Evolutionary conservation across 208 protist genomes (phyloP).

Genomic region (Wallacemonas collosoma): DNA sequence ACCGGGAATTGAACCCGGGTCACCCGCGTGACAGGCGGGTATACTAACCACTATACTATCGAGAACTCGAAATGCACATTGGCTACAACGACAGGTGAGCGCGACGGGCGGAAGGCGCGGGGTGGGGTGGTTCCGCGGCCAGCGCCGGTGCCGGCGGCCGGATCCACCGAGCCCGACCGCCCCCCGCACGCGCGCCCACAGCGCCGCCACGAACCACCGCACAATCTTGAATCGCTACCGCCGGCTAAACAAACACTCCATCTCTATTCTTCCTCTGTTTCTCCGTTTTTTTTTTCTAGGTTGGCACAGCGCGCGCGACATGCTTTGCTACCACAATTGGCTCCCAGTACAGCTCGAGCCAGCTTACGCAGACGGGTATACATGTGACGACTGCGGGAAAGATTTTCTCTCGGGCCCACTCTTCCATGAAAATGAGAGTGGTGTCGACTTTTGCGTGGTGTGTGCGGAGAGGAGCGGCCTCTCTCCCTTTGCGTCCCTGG

Average conservation of each 20-base stretch:
- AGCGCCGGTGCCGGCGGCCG: no score
- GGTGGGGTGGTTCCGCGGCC: no score
- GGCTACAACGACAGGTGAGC: no score
- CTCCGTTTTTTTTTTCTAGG: not conserved
- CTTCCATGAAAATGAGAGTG: conserved; percentile 34
- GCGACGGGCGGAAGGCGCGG: no score
- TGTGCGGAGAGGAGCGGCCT: conserved; percentile 27
- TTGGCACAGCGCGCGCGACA: not conserved
- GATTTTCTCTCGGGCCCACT: conserved; percentile 32
- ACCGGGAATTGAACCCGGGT: conserved; percentile 21
- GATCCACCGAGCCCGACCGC: no score
- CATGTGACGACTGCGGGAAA: conserved; percentile 42
- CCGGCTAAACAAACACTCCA: not conserved
- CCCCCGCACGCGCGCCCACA: not conserved
- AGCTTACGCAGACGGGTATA: conserved; percentile 33
- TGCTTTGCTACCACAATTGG: conserved; percentile 36
- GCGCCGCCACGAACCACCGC: not conserved
- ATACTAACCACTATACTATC: conserved; percentile 23
- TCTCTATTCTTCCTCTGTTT: not conserved
- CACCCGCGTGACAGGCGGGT: conserved; percentile 20
- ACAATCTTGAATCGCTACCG: no score
- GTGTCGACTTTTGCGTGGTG: conserved; percentile 31
- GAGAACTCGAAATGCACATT: not conserved
- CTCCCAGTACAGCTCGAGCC: conserved; percentile 35
- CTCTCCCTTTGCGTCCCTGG: conserved; percentile 17